phyloP scores from a whole-genome alignment of 2,329 filamentous ascomycete species.

The Gliomastix tumulicola region DNA sequence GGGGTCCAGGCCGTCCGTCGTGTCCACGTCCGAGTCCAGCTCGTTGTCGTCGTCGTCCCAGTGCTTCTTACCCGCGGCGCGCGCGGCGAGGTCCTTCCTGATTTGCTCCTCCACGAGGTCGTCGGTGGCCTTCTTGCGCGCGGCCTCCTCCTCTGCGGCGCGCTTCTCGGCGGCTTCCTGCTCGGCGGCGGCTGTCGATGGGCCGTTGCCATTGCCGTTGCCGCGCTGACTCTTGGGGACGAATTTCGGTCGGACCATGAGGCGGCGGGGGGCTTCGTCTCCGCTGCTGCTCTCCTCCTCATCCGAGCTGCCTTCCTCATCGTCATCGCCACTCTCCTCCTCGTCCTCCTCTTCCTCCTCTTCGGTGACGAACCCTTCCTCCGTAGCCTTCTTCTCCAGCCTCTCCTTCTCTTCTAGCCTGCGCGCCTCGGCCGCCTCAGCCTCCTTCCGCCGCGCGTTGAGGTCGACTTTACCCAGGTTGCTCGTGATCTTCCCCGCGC shows the following conservation, averaged over 20 bases:
- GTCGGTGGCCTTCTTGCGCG: slow-evolving; percentile 64
- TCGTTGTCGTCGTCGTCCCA: slow-evolving; percentile 78
- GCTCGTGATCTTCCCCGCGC: slow-evolving; percentile 49
- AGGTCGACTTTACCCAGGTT: slow-evolving; percentile 46
- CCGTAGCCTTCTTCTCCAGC: slow-evolving; percentile 47
- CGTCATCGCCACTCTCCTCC: slow-evolving; percentile 19
- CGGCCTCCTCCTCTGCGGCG: slow-evolving; percentile 48
- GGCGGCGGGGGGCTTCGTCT: slow-evolving; percentile 46
- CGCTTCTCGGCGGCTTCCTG: slow-evolving; percentile 23
- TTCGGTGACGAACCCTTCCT: slow-evolving; percentile 38
- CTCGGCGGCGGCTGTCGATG: too few relatives aligned
- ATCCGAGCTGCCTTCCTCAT: slow-evolving; percentile 30
- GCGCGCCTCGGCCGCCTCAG: slow-evolving; percentile 37
- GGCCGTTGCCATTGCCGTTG: slow-evolving; percentile 14
- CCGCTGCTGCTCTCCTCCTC: slow-evolving; percentile 44
- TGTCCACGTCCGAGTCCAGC: slow-evolving; percentile 74
- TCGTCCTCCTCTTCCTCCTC: slow-evolving; percentile 21
- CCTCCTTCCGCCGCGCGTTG: slow-evolving; percentile 35
- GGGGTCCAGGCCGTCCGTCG: slow-evolving; percentile 79
- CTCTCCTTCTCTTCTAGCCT: slow-evolving; percentile 34
- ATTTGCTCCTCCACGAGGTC: slow-evolving; percentile 84
- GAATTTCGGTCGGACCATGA: slow-evolving; percentile 59
- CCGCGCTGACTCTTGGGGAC: slow-evolving; percentile 51
- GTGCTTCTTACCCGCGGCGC: slow-evolving; percentile 69
- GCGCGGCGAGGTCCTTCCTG: slow-evolving; percentile 69